Evolutionary conservation across 495 filamentous ascomycete genomes (phyloP).

Genomic region (Talaromyces nanjingensis): DNA sequence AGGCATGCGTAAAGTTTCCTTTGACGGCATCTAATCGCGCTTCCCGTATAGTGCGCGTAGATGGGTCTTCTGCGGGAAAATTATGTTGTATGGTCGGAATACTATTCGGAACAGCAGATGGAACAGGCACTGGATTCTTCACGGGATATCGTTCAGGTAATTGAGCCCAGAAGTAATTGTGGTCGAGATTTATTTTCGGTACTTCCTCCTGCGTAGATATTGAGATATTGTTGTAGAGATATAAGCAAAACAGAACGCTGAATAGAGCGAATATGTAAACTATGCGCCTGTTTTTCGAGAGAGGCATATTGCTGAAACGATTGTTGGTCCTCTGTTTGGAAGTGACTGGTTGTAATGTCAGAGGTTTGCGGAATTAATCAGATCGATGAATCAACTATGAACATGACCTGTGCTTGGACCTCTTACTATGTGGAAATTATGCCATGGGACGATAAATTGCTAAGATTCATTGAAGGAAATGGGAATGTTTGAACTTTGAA

Average conservation of each 20-base stretch:
- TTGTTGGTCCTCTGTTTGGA: too few species aligned
- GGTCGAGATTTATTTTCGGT: neutral
- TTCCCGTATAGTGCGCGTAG: constrained; percentile 21
- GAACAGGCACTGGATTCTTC: neutral
- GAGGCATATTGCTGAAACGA: neutral
- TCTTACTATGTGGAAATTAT: too few species aligned
- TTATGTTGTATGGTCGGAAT: neutral
- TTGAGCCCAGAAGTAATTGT: constrained; percentile 1
- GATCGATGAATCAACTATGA: too few species aligned
- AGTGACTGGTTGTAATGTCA: too few species aligned
- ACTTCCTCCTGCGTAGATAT: neutral
- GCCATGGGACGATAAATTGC: too few species aligned
- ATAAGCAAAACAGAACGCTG: neutral
- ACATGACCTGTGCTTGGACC: too few species aligned
- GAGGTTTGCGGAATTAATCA: too few species aligned
- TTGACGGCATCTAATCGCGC: constrained; percentile 41
- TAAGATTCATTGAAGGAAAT: too few species aligned
- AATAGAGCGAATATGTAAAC: neutral
- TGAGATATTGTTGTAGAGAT: neutral
- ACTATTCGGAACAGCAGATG: neutral
- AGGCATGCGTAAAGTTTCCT: constrained; percentile 52
- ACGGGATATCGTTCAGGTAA: neutral
- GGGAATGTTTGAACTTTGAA: too few species aligned
- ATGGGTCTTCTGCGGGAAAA: neutral
- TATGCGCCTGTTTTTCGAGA: neutral